A percentile compares a stretch with the other conserved stretches of the same genome.
phyloP scores from a whole-genome alignment of 768 basidiomycete species.

The Albatrellus ellisii region DNA sequence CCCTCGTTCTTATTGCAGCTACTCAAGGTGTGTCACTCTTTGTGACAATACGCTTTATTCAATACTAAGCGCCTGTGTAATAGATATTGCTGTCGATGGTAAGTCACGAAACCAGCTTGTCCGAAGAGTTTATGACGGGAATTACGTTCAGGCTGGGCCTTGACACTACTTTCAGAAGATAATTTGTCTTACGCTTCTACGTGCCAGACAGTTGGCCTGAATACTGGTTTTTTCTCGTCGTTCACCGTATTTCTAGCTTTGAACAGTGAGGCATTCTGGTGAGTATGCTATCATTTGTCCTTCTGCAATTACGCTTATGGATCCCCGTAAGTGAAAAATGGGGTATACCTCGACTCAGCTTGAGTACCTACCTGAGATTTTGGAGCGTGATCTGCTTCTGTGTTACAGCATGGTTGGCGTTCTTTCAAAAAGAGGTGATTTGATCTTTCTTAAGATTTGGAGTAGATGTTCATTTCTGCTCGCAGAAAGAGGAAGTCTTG shows the following conservation, averaged over 20 bases:
- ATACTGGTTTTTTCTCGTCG: conserved; percentile 89
- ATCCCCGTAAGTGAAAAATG: conserved; percentile 43
- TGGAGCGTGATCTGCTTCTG: conserved; percentile 71
- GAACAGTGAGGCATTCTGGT: conserved; percentile 79
- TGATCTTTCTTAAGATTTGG: neutral
- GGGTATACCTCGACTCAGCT: conserved; percentile 59
- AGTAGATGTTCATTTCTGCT: neutral
- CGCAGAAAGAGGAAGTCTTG: conserved; percentile 62
- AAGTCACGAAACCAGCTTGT: conserved; percentile 18
- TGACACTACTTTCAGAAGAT: conserved; percentile 80
- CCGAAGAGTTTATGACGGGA: conserved; percentile 25
- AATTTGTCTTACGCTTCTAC: conserved; percentile 95
- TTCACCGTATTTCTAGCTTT: conserved; percentile 97
- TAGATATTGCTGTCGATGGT: conserved; percentile 98
- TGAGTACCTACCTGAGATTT: conserved; percentile 75
- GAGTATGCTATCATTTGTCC: conserved; percentile 26
- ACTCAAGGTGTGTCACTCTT: conserved; percentile 67
- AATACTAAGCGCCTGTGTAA: conserved; percentile 11
- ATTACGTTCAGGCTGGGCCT: conserved; percentile 49
- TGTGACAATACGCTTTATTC: neutral
- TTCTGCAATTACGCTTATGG: neutral
- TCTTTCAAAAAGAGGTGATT: conserved; percentile 82
- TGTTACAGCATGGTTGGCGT: conserved; percentile 80
- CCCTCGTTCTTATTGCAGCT: conserved; percentile 88
- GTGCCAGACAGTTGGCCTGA: conserved; percentile 94